Percentiles rank a stretch among this genome's conserved stretches.
These are phyloP conservation scores for Diaporthe australafricana DNA, from an alignment of 2,329 filamentous ascomycete genomes.

Conservation along the genomic window DNA sequence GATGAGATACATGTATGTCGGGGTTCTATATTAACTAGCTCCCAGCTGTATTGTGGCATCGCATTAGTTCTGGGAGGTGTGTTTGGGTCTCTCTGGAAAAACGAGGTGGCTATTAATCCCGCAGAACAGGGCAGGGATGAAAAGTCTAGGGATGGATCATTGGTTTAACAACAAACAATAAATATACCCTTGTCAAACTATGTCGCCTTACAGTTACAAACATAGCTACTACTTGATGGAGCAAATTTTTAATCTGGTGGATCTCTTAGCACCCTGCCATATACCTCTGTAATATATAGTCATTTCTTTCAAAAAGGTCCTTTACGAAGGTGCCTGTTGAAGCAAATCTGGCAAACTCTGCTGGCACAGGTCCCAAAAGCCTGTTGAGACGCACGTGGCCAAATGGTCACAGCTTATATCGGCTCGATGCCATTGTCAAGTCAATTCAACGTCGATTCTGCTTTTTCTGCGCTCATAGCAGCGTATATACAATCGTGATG, in stretches of 20 bases:
- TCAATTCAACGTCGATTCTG: slow-evolving; percentile 17
- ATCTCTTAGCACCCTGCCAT: background rate
- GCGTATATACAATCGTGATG: slow-evolving; percentile 32
- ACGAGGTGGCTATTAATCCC: background rate
- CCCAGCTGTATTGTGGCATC: background rate
- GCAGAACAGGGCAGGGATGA: background rate
- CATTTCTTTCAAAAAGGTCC: no score
- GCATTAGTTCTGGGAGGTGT: background rate
- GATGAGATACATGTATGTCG: background rate
- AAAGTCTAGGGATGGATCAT: background rate
- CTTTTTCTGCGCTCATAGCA: slow-evolving; percentile 19
- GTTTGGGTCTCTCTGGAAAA: background rate
- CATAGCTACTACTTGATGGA: no score
- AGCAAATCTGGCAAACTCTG: background rate
- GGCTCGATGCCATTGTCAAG: background rate
- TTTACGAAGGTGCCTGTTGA: background rate
- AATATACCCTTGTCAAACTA: background rate
- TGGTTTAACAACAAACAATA: background rate
- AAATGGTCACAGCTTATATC: background rate
- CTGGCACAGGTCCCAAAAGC: background rate
- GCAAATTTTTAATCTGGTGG: no score
- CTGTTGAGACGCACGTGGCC: background rate
- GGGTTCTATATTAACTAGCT: background rate
- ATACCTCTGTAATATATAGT: no score
- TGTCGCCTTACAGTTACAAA: no score